phyloP scores from a whole-genome alignment of 192 early-diverging fungal species.

The Chytriomyces confervae region DNA sequence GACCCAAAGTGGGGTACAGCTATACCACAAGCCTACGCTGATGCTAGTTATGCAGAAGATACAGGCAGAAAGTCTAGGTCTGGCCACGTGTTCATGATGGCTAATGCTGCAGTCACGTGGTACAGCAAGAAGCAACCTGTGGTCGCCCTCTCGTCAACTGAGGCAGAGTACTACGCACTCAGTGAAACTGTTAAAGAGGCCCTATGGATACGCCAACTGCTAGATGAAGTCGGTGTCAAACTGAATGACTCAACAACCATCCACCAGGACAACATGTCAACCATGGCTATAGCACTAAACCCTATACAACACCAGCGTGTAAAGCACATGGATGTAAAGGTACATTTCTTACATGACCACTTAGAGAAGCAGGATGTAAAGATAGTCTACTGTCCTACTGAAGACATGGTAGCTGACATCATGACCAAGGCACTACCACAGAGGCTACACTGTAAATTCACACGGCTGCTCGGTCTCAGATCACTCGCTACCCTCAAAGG shows the following conservation, averaged over 20 bases:
- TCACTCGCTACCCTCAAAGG: background rate
- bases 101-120: slow-evolving; percentile 12
- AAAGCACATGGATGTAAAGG: slow-evolving; percentile 47
- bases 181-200: slow-evolving; percentile 21
- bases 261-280: slow-evolving; percentile 20
- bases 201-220: slow-evolving; percentile 26
- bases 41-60: slow-evolving; percentile 34
- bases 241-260: slow-evolving; percentile 4
- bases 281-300: slow-evolving; percentile 21
- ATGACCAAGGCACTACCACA: slow-evolving; percentile 35
- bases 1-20: background rate
- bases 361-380: slow-evolving; percentile 23
- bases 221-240: slow-evolving; percentile 19
- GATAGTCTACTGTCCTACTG: slow-evolving; percentile 28
- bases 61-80: slow-evolving; percentile 32
- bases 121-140: slow-evolving; percentile 32
- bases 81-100: slow-evolving; percentile 26
- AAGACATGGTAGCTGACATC: slow-evolving; percentile 35
- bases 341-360: slow-evolving; percentile 37
- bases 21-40: slow-evolving; percentile 6
- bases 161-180: slow-evolving; percentile 34
- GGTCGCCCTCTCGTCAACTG: slow-evolving; percentile 38
- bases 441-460: slow-evolving; percentile 19
- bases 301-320: slow-evolving; percentile 30
- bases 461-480: background rate